These are phyloP conservation scores for Ascochyta fabae DNA, from an alignment of 2,329 filamentous ascomycete species.

Conservation along the genomic window DNA sequence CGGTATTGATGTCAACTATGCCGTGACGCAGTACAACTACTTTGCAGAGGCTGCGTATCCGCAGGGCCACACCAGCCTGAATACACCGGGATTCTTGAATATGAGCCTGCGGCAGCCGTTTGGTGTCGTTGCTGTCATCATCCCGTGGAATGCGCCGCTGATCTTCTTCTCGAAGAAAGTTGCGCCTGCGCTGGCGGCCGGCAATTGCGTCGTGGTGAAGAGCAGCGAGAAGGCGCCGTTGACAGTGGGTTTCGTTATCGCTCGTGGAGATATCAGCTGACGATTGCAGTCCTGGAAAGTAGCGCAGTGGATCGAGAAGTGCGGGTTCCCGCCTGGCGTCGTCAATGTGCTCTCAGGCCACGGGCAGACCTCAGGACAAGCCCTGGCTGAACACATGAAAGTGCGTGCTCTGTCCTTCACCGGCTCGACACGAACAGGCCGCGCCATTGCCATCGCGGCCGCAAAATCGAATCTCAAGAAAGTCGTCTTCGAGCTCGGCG, in stretches of 20 bases:
- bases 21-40: conserved; percentile 82
- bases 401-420: conserved; percentile 86
- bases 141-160: conserved; percentile 59
- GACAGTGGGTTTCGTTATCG: conserved; percentile 63
- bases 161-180: conserved; percentile 38
- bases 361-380: conserved; percentile 78
- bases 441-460: conserved; percentile 75
- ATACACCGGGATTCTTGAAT: conserved; percentile 55
- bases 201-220: conserved; percentile 40
- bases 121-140: conserved; percentile 80
- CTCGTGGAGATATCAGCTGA: background rate
- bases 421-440: conserved; percentile 80
- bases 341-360: conserved; percentile 81
- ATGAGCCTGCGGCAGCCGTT: conserved; percentile 78
- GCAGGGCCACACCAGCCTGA: conserved; percentile 77
- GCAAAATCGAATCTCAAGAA: conserved; percentile 84
- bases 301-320: conserved; percentile 75
- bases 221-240: conserved; percentile 57
- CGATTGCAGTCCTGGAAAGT: conserved; percentile 72
- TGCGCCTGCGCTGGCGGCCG: conserved; percentile 33
- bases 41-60: conserved; percentile 76
- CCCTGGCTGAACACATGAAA: conserved; percentile 73
- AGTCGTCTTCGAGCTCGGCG: conserved; percentile 82
- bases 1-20: conserved; percentile 72
- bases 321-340: conserved; percentile 79